Evolutionary conservation across 2,329 filamentous ascomycete species (phyloP), one percentile per base, ranked within the genome.

Genomic region (Fusarium tupiense): DNA sequence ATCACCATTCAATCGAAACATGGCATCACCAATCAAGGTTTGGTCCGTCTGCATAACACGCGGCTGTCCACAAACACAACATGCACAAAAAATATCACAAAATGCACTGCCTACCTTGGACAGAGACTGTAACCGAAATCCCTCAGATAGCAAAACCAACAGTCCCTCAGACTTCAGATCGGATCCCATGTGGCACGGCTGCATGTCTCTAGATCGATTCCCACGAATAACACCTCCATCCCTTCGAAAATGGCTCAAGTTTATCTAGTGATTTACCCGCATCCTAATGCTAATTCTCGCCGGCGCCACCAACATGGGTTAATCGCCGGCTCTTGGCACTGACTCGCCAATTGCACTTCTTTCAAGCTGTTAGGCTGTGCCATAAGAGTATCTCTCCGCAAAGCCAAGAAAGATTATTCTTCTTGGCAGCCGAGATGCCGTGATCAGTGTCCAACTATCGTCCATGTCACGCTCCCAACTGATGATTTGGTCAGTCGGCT

Each of bases 381-480:
- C 41, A 29, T 43, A 31, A 22, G 17, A 43, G 29, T 46, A 33
- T 53, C 56, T 24, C 46, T 61, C 49, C 57, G 44, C 64, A 60
- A 29, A 50, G 65, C 61, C 61, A 53, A 63, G 71, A 50, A 60
- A 50, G 33, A 47, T 49, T 60, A 31, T 61, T 43, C 56, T 53
- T 47, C 67, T 72, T 74, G 71, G 71, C 64, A 64, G 71, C 71
- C 71, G 71, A 74, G 46, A 50, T 64, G 46, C 71, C 71, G 71
- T 73, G 47, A 59, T 74, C 71, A 57, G 71, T 67, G 43, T 40
- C 26, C 22, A 14, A 29, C 40, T 65, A 29, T 43, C 24, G 22
- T 41, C n/a, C 31, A 46, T 29, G 40, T 58, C 58, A 59, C 46
- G 54, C 47, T 70, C 73, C 47, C 22, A 41, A 43, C 29, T 52